These are phyloP conservation scores for Aspergillus melleus DNA, from an alignment of 2,329 filamentous ascomycete species.

Conservation along the genomic window DNA sequence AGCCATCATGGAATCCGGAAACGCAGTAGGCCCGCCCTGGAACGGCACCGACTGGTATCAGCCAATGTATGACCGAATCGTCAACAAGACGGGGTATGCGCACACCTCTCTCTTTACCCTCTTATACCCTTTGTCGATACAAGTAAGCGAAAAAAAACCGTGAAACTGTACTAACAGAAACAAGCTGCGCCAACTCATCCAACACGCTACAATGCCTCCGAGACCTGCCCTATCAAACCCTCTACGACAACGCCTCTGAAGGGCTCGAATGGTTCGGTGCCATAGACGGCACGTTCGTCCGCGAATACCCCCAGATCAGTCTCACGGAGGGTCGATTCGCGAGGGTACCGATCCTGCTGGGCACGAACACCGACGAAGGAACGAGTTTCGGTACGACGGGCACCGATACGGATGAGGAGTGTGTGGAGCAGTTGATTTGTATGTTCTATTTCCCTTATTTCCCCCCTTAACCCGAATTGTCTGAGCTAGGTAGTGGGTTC, in stretches of 20 bases:
- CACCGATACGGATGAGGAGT: slow-evolving; percentile 56
- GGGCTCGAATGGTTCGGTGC: slow-evolving; percentile 40
- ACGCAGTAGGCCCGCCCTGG: slow-evolving; percentile 32
- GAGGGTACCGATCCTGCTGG: slow-evolving; percentile 62
- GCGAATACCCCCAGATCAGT: slow-evolving; percentile 55
- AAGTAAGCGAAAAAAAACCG: too few species aligned
- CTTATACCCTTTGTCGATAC: background rate
- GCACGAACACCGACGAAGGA: slow-evolving; percentile 67
- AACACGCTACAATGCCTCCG: slow-evolving; percentile 33
- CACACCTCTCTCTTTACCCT: background rate
- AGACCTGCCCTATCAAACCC: slow-evolving; percentile 23
- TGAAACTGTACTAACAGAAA: background rate
- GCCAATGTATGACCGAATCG: slow-evolving; percentile 33
- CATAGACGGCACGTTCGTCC: slow-evolving; percentile 59
- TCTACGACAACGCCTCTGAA: slow-evolving; percentile 27
- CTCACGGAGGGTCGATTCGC: slow-evolving; percentile 60
- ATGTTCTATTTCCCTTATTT: background rate
- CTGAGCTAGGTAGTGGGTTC: too few species aligned
- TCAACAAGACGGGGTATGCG: slow-evolving; percentile 25
- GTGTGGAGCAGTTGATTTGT: slow-evolving; percentile 40
- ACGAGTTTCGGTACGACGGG: slow-evolving; percentile 55
- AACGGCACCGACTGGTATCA: slow-evolving; percentile 36
- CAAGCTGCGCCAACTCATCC: slow-evolving; percentile 25
- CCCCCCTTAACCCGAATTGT: slow-evolving; percentile 17
- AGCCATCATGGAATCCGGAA: slow-evolving; percentile 36